A percentile compares a stretch with the other conserved stretches of the same genome.
Conservation (phyloP, 352 stramenopile species). For the Phytopythium montanum region DNA sequence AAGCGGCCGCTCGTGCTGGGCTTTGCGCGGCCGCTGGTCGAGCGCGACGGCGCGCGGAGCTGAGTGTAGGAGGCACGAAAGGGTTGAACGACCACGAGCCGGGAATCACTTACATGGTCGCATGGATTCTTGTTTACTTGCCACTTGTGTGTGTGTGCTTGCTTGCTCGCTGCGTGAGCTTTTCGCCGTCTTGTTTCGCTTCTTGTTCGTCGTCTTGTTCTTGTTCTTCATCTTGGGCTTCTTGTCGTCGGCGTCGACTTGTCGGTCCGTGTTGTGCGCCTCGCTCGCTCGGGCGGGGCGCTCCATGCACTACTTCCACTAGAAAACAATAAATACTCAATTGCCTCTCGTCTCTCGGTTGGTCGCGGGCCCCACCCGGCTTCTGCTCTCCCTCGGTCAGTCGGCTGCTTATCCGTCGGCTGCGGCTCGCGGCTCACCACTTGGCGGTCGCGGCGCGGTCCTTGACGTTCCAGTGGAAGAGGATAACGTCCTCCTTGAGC, state of each 20-base stretch:
- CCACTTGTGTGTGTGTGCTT: no score
- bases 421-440: conserved; percentile 20
- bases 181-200: conserved; percentile 1
- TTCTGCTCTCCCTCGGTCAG: no score
- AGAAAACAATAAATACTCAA: conserved; percentile 12
- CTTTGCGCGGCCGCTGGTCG: conserved; percentile 34
- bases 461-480: conserved; percentile 85
- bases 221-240: neutral
- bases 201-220: conserved; percentile 15
- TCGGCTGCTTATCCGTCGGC: neutral
- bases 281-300: neutral
- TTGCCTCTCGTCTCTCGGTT: conserved; percentile 5
- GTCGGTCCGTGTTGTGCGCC: neutral
- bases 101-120: neutral
- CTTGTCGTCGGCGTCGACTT: neutral
- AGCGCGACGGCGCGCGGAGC: conserved; percentile 11
- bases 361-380: neutral
- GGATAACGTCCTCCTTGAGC: conserved; percentile 82
- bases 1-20: conserved; percentile 33
- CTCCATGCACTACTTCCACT: conserved; percentile 5
- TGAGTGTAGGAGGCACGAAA: neutral
- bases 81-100: neutral
- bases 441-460: conserved; percentile 41
- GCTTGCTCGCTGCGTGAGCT: no score
- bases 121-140: conserved; percentile 4